These are phyloP conservation scores for Malassezia caprae DNA, from an alignment of 1,284 basidiomycete genomes.

Conservation along the genomic window DNA sequence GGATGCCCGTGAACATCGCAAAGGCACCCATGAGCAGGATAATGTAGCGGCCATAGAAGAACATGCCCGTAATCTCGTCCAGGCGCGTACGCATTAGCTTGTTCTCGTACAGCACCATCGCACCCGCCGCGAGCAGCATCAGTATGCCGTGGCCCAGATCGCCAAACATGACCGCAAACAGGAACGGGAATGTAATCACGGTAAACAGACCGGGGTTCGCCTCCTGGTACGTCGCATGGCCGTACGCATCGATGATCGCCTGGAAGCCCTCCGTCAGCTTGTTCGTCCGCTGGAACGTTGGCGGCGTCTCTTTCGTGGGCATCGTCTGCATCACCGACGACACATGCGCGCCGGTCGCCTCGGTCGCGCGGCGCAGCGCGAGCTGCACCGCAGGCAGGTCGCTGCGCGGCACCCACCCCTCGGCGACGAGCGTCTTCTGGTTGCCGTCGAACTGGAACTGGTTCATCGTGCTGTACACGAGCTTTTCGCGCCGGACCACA, in stretches of 20 bases:
- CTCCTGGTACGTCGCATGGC: slow-evolving; percentile 88
- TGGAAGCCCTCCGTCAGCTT: slow-evolving; percentile 97
- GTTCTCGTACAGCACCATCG: slow-evolving; percentile 77
- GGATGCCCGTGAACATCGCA: slow-evolving; percentile 81
- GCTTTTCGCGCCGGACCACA: slow-evolving; percentile 86
- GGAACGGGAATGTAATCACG: slow-evolving; percentile 89
- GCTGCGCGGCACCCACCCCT: slow-evolving; percentile 91
- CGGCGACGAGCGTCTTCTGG: slow-evolving; percentile 87
- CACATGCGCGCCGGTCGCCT: slow-evolving; percentile 82
- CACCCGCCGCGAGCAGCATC: slow-evolving; percentile 64
- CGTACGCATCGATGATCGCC: slow-evolving; percentile 95
- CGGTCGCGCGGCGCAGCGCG: slow-evolving; percentile 83
- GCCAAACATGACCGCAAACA: slow-evolving; percentile 99
- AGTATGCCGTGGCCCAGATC: slow-evolving; percentile 93
- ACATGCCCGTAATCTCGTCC: slow-evolving; percentile 77
- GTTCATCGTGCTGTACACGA: slow-evolving; percentile 57
- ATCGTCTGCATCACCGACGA: slow-evolving; percentile 87
- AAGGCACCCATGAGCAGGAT: slow-evolving; percentile 94
- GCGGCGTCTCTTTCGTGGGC: slow-evolving; percentile 78
- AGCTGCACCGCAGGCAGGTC: slow-evolving; percentile 79
- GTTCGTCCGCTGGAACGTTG: slow-evolving; percentile 89
- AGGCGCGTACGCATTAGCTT: slow-evolving; percentile 66
- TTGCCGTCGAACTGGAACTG: slow-evolving; percentile 80
- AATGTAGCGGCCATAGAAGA: slow-evolving; percentile 96
- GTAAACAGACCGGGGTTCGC: slow-evolving; percentile 93